Evolutionary conservation across 2,329 filamentous ascomycete species (phyloP).

Genomic region (Neonectria neomacrospora): DNA sequence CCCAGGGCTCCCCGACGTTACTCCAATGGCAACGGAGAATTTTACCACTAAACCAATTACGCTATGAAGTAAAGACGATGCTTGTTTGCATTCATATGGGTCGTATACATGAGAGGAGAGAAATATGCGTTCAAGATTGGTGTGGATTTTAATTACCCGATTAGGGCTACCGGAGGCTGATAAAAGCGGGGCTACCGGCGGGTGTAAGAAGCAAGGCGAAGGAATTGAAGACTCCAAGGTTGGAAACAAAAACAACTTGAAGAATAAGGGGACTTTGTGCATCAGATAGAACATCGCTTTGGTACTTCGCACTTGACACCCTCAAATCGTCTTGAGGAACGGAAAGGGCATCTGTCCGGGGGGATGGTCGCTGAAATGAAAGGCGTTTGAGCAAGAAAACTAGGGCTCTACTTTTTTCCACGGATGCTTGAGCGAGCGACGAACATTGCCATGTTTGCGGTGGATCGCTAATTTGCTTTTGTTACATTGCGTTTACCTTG

Average conservation of each 20-base stretch:
- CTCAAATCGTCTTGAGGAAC: neutral
- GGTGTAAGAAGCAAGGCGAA: neutral
- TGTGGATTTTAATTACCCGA: neutral
- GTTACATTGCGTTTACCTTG: neutral
- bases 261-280: neutral
- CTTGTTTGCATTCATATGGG: neutral
- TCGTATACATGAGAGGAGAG: neutral
- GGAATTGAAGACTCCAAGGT: neutral
- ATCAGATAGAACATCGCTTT: neutral
- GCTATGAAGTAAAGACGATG: neutral
- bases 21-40: slow-evolving; percentile 6
- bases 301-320: neutral
- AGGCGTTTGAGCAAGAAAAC: neutral
- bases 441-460: neutral
- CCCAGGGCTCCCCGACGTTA: slow-evolving; percentile 3
- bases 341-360: neutral
- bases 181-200: neutral
- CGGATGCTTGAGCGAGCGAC: neutral
- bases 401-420: neutral
- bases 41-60: slow-evolving; percentile 9
- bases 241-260: neutral
- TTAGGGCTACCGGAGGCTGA: neutral
- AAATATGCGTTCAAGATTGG: neutral
- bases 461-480: neutral
- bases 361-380: neutral